Conservation (phyloP, 1,284 basidiomycete species). For the Cryptococcus sp. region DNA sequence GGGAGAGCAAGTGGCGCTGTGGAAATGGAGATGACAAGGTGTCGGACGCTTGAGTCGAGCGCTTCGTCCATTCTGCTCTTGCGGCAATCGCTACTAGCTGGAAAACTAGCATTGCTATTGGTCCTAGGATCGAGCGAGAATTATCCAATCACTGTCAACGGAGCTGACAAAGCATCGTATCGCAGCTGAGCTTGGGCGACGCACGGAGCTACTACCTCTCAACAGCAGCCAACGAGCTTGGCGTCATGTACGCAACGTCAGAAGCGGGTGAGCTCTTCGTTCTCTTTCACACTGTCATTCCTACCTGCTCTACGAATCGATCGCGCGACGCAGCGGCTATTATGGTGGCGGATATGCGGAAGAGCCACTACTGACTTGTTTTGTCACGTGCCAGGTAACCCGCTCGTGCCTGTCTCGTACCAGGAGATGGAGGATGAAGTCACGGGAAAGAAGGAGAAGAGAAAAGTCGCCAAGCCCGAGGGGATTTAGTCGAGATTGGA, state of each 20-base stretch:
- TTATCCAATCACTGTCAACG: too few species aligned
- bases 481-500: slow-evolving; percentile 19
- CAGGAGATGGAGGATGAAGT: slow-evolving; percentile 55
- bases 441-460: slow-evolving; percentile 49
- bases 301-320: neutral
- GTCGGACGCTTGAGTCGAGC: too few species aligned
- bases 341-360: neutral
- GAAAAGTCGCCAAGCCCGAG: slow-evolving; percentile 56
- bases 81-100: too few species aligned
- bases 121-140: too few species aligned
- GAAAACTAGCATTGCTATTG: too few species aligned
- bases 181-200: slow-evolving; percentile 87
- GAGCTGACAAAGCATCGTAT: too few species aligned
- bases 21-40: too few species aligned
- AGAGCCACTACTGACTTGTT: neutral
- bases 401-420: slow-evolving; percentile 50
- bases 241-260: slow-evolving; percentile 56
- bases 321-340: neutral
- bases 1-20: too few species aligned
- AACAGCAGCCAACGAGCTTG: slow-evolving; percentile 90
- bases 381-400: slow-evolving; percentile 37
- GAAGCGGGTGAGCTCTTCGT: slow-evolving; percentile 44
- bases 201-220: slow-evolving; percentile 91
- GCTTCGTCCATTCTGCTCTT: too few species aligned
- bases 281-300: neutral